Evolutionary conservation across 2,329 filamentous ascomycete genomes (phyloP), one percentile per base, ranked within the genome.

Genomic region (Monilinia aucupariae): DNA sequence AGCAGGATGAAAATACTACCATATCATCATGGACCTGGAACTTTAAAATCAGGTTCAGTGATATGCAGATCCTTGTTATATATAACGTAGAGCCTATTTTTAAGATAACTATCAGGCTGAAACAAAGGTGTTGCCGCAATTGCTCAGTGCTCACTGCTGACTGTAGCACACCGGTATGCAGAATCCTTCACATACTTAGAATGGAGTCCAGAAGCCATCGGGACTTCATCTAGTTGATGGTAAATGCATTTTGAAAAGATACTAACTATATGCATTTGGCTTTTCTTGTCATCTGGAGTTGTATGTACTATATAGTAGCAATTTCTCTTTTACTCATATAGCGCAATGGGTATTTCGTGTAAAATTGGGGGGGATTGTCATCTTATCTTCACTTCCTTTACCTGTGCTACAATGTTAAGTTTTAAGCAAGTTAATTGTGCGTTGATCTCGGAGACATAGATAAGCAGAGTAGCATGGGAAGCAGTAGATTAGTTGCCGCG

Each of bases 1-100:
- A 55, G 52, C 20, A 55, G 25, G 25, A 55, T 43, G 22, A n/a
- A 41, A 22, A 55, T 55, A n/a, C 10, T 43, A 55, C 39, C 45
- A 1, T 22, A 32, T 1, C 17, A 32, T 10, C 17, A 32, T 10
- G 10, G 30, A 32, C 34, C 3, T 43, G 27, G n/a, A 41, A 43
- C 17, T 54, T 17, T 55, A 43, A 45, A n/a, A 45, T 55, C 45
- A 32, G 4, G 32, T 55, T 55, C 1, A 20, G 2, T 22, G 32
- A 15, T 45, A 13, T 27, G 41, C 27, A 56, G 41, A 47, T 10
- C 39, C 41, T 10, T 34, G 20, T 25, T 15, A 34, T 12, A 56
- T 15, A 56, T 7, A 43, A 45, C 4, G 20, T 17, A 32, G 10
- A 32, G 51, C 12, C 6, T 13, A 20, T 54, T 20, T 1, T 34